Conservation (phyloP, 352 stramenopile species). For the Stramenopiles sp. region DNA sequence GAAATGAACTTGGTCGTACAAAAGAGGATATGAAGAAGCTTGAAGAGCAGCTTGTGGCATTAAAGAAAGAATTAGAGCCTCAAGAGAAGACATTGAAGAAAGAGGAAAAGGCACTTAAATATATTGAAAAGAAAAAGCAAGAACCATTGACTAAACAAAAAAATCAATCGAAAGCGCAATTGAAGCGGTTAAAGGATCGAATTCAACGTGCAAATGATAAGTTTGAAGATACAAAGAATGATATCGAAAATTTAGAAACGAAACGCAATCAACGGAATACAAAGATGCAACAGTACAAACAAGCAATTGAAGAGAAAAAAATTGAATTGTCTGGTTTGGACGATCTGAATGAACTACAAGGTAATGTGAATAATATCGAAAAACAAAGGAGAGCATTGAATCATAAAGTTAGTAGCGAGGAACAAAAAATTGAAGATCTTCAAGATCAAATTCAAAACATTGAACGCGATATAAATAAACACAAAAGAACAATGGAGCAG, state of each 20-base stretch:
- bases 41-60: neutral
- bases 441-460: neutral
- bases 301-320: neutral
- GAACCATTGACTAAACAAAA: neutral
- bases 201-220: neutral
- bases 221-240: neutral
- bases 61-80: neutral
- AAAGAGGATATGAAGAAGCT: neutral
- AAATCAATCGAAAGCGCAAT: neutral
- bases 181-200: neutral
- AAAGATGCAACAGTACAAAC: neutral
- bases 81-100: neutral
- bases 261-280: neutral
- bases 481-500: neutral
- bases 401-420: neutral
- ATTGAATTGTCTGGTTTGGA: neutral
- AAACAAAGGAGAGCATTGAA: neutral
- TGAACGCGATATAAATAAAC: neutral
- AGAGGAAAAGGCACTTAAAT: neutral
- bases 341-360: neutral
- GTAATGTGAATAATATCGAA: neutral
- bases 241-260: neutral
- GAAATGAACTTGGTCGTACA: neutral
- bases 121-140: neutral
- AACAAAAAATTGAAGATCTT: neutral